A percentile compares a stretch with the other conserved stretches of the same genome.
phyloP scores from a whole-genome alignment of 2,329 filamentous ascomycete genomes.

The Onygenales sp. region DNA sequence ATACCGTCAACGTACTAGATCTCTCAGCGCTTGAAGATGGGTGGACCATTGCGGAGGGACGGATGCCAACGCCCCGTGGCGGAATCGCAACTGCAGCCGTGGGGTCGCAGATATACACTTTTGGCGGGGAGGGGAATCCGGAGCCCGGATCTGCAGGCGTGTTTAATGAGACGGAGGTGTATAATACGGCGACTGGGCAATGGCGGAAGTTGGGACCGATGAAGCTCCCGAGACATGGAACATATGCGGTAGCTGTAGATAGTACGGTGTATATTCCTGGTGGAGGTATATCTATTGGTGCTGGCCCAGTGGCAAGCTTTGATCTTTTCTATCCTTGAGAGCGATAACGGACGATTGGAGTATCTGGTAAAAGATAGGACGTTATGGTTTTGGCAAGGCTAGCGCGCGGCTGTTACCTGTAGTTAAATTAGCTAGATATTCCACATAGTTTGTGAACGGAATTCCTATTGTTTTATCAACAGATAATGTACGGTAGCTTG shows the following conservation, averaged over 20 bases:
- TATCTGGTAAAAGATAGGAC: no score
- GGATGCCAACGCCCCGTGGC: neutral
- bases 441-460: no score
- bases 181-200: neutral
- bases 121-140: neutral
- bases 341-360: no score
- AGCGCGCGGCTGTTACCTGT: no score
- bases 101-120: neutral
- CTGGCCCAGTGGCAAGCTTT: no score
- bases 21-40: neutral
- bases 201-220: neutral
- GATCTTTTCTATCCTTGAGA: no score
- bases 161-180: constrained; percentile 1
- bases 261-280: neutral
- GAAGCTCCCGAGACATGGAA: neutral
- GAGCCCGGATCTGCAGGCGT: neutral
- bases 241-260: neutral
- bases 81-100: neutral
- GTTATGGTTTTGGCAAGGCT: no score
- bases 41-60: neutral
- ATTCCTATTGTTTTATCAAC: no score
- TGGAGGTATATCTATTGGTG: neutral
- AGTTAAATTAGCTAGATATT: no score
- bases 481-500: no score
- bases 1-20: neutral